Percentiles rank a stretch among this genome's conserved stretches.
phyloP scores from a whole-genome alignment of 1,139 yeast species.

The Pichia sp. region DNA sequence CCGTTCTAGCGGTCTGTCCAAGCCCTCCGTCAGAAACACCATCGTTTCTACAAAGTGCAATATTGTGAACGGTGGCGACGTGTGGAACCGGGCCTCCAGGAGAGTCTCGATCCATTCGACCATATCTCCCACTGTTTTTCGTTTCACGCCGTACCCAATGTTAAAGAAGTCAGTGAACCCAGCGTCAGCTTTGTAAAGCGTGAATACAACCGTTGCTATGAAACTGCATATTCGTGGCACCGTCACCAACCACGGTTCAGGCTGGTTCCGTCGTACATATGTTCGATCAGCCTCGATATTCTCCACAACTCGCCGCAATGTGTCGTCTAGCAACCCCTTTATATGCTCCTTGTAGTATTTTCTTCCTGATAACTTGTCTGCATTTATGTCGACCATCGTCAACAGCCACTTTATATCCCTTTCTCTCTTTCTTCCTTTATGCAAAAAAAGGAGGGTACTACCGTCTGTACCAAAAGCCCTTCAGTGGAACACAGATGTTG shows the following conservation, averaged over 20 bases:
- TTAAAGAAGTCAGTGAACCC: conserved; percentile 1
- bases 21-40: conserved; percentile 3
- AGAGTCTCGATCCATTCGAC: conserved; percentile 3
- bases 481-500: no score
- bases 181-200: conserved; percentile 1
- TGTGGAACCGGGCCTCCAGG: conserved; percentile 5
- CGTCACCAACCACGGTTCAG: background rate
- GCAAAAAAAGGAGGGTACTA: no score
- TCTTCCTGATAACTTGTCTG: background rate
- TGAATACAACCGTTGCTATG: background rate
- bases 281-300: conserved; percentile 1
- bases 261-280: background rate
- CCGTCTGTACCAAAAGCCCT: no score
- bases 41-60: conserved; percentile 8
- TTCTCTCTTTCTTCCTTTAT: background rate
- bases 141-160: background rate
- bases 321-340: background rate
- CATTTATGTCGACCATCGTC: background rate
- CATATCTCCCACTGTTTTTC: conserved; percentile 9
- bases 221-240: background rate
- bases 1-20: conserved; percentile 6
- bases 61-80: conserved; percentile 23
- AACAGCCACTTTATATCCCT: background rate
- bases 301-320: background rate
- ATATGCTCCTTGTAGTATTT: conserved; percentile 2